Evolutionary conservation across 306 rosid species (phyloP).

Genomic region (cucumber (Cucumis sativus)): DNA sequence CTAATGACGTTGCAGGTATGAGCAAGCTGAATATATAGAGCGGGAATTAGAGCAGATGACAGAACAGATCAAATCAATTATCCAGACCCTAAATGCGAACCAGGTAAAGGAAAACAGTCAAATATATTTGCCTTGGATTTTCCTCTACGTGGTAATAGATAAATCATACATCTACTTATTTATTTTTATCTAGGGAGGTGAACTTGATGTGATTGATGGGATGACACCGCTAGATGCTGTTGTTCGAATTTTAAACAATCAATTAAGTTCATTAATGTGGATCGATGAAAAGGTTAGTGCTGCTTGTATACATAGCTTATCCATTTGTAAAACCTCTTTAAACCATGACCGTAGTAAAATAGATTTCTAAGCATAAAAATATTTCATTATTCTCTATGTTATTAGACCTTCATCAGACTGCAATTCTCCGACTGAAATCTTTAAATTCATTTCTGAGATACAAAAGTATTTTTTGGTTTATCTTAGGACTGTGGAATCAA

Average conservation of each 20-base stretch:
- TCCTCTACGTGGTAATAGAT: neutral
- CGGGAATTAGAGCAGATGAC: slow-evolving; percentile 94
- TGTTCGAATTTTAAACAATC: slow-evolving; percentile 81
- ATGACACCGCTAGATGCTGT: slow-evolving; percentile 80
- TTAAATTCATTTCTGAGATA: neutral
- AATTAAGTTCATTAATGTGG: slow-evolving; percentile 90
- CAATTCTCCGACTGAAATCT: neutral
- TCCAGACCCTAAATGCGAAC: slow-evolving; percentile 74
- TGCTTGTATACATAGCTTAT: neutral
- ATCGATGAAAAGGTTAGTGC: slow-evolving; percentile 87
- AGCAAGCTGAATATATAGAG: slow-evolving; percentile 81
- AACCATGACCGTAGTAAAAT: neutral
- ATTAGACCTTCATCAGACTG: neutral
- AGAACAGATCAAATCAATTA: slow-evolving; percentile 78
- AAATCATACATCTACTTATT: neutral
- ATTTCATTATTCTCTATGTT: neutral
- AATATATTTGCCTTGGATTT: neutral
- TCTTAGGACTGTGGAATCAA: neutral
- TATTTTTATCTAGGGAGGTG: slow-evolving; percentile 59
- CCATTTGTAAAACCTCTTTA: neutral
- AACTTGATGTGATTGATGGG: slow-evolving; percentile 55
- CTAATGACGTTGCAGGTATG: slow-evolving; percentile 46
- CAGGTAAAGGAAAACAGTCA: slow-evolving; percentile 42
- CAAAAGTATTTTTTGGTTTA: neutral
- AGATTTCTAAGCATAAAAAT: neutral